A percentile compares a stretch with the other conserved stretches of the same genome.
These are phyloP conservation scores for Carex cristatella DNA, from an alignment of 176 grass and related monocot species.

Conservation along the genomic window DNA sequence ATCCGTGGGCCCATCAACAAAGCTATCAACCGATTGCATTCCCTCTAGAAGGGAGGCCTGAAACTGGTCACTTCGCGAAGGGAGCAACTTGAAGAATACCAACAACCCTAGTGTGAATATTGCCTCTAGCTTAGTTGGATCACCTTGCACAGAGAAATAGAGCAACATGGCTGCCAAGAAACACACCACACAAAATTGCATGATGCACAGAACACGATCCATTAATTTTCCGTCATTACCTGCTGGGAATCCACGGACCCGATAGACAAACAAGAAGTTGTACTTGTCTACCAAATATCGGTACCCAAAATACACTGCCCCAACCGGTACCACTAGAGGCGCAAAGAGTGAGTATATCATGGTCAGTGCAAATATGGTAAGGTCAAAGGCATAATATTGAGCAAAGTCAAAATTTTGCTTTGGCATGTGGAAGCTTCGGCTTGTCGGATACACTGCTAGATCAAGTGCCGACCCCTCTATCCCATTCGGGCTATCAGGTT, in stretches of 20 bases:
- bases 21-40: constrained; percentile 84
- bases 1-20: constrained; percentile 87
- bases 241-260: constrained; percentile 88
- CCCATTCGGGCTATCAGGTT: constrained; percentile 55
- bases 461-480: constrained; percentile 50
- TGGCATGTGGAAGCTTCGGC: constrained; percentile 88
- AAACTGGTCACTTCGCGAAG: constrained; percentile 60
- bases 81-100: constrained; percentile 78
- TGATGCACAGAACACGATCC: constrained; percentile 88
- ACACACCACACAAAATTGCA: constrained; percentile 97
- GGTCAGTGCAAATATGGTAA: constrained; percentile 96
- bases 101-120: constrained; percentile 81
- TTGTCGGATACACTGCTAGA: constrained; percentile 80
- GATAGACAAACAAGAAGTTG: constrained; percentile 96
- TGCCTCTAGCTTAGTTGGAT: constrained; percentile 80
- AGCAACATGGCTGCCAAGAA: constrained; percentile 88
- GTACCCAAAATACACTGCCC: constrained; percentile 93
- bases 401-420: constrained; percentile 97
- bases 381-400: constrained; percentile 93
- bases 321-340: constrained; percentile 78
- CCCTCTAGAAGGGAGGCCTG: constrained; percentile 87
- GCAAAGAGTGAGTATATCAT: constrained; percentile 97
- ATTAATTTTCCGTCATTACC: constrained; percentile 96
- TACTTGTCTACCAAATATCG: constrained; percentile 99
- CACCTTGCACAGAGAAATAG: constrained; percentile 84